Evolutionary conservation across 805 yeast genomes (phyloP).

Genomic region (Lipomyces starkeyi): DNA sequence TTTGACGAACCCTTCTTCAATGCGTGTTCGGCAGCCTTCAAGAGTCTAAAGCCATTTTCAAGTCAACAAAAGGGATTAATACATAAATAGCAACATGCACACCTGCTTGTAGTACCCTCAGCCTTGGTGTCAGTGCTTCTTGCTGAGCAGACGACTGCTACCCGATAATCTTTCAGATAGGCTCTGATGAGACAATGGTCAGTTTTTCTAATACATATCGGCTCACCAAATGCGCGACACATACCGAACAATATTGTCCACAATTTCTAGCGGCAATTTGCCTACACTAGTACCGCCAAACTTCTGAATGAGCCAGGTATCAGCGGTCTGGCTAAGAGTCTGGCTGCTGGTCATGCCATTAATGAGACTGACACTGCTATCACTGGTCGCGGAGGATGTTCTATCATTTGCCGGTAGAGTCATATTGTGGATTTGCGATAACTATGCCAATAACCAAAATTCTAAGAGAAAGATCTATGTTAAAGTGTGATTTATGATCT

Average conservation of each 20-base stretch:
- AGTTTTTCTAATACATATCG: not conserved
- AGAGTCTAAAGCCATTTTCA: slow-evolving; percentile 52
- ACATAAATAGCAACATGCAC: not conserved
- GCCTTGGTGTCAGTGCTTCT: slow-evolving; percentile 88
- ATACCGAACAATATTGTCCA: slow-evolving; percentile 71
- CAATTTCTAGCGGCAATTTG: slow-evolving; percentile 85
- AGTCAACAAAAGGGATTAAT: not conserved
- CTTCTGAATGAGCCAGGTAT: slow-evolving; percentile 80
- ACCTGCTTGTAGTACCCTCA: slow-evolving; percentile 88
- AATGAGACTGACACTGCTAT: slow-evolving; percentile 10
- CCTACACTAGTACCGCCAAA: slow-evolving; percentile 98
- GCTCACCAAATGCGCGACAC: not conserved
- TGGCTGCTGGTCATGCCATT: slow-evolving; percentile 28
- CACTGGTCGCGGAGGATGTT: slow-evolving; percentile 19
- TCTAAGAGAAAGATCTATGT: not conserved
- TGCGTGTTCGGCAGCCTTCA: slow-evolving; percentile 76
- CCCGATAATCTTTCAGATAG: slow-evolving; percentile 61
- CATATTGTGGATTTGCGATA: slow-evolving; percentile 1
- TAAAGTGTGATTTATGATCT: not conserved
- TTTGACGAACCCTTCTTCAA: slow-evolving; percentile 55
- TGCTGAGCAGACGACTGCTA: slow-evolving; percentile 96
- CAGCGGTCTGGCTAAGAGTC: slow-evolving; percentile 10
- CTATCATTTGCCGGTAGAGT: slow-evolving; percentile 9
- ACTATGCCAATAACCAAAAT: not conserved
- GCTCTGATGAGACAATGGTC: slow-evolving; percentile 47